Conservation (phyloP, 306 rosid species). For the Sesbania bispinosa region DNA sequence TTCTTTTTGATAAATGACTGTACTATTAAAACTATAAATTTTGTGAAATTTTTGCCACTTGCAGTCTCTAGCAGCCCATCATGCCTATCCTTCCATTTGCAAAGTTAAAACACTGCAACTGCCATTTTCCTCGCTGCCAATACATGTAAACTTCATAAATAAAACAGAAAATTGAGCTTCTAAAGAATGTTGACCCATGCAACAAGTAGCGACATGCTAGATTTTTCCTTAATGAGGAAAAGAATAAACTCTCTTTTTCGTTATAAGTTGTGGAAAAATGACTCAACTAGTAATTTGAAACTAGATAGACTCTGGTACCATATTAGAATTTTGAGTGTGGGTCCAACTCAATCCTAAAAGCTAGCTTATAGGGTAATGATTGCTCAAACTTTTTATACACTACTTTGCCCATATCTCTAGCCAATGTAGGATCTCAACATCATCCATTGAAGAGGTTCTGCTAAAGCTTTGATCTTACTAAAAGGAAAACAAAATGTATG, state of each 20-base stretch:
- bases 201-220: background rate
- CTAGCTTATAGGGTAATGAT: too few species aligned
- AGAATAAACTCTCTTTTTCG: background rate
- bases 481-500: background rate
- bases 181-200: background rate
- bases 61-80: background rate
- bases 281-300: background rate
- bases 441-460: background rate
- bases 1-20: background rate
- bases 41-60: background rate
- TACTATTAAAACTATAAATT: background rate
- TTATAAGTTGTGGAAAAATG: conserved; percentile 7
- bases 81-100: background rate
- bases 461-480: background rate
- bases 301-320: too few species aligned
- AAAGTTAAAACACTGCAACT: background rate
- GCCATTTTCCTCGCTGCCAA: conserved; percentile 25
- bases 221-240: background rate
- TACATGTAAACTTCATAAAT: background rate
- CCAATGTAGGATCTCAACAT: too few species aligned
- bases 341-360: too few species aligned
- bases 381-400: too few species aligned
- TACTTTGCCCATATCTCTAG: too few species aligned
- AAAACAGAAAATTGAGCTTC: background rate
- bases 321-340: too few species aligned